A percentile compares a stretch with the other conserved stretches of the same genome.
Conservation (phyloP, 2,329 filamentous ascomycete species). For the Microcyclospora tardicrescens region DNA sequence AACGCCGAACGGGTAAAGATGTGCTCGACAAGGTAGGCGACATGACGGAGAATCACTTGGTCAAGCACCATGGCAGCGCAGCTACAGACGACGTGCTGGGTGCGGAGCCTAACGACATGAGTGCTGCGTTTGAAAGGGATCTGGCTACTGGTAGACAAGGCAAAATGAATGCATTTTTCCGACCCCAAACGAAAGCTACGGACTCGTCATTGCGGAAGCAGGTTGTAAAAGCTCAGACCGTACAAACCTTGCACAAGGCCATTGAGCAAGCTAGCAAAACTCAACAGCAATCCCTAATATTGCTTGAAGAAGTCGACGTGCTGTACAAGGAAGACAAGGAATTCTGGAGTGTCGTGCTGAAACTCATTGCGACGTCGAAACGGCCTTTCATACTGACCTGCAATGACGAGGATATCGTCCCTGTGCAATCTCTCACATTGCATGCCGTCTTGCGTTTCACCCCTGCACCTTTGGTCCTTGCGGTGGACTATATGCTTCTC, state of each 20-base stretch:
- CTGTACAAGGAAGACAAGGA: constrained; percentile 92
- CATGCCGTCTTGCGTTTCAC: constrained; percentile 73
- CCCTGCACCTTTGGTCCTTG: constrained; percentile 51
- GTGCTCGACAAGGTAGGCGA: constrained; percentile 86
- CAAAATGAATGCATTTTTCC: constrained; percentile 73
- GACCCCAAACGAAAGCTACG: constrained; percentile 27
- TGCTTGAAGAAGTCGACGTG: constrained; percentile 87
- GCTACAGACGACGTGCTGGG: constrained; percentile 15
- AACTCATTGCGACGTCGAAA: constrained; percentile 70
- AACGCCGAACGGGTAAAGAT: constrained; percentile 74
- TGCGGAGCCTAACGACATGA: constrained; percentile 22
- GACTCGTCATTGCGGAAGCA: constrained; percentile 5
- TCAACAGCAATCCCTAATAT: constrained; percentile 88
- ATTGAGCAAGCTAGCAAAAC: constrained; percentile 26
- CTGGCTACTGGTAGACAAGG: constrained; percentile 59
- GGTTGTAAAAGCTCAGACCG: constrained; percentile 9
- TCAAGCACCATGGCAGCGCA: constrained; percentile 39
- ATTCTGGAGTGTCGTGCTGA: constrained; percentile 76
- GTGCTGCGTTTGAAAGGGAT: constrained; percentile 42
- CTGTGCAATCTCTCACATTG: constrained; percentile 58
- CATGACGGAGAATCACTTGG: constrained; percentile 92
- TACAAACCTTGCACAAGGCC: constrained; percentile 14
- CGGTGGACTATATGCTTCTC: constrained; percentile 67
- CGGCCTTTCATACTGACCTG: constrained; percentile 91
- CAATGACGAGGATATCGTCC: constrained; percentile 76